A percentile compares a stretch with the other conserved stretches of the same genome.
Evolutionary conservation across 768 basidiomycete genomes (phyloP).

Genomic region (Leccinum ochraceum): DNA sequence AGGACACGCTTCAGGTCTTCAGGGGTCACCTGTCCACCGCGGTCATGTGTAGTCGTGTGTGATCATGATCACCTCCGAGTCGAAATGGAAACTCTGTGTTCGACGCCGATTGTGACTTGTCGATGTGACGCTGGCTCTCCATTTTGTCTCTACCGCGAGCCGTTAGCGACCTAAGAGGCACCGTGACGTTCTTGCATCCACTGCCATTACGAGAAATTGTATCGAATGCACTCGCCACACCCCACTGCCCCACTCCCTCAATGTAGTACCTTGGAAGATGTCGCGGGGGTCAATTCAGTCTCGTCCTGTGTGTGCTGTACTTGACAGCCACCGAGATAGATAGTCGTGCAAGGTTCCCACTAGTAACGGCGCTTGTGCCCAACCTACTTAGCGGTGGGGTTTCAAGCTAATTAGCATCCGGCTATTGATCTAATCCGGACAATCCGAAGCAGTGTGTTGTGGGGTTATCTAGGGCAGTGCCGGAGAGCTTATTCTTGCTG

Average conservation of each 20-base stretch:
- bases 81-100: neutral
- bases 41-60: neutral
- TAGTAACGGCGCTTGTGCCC: too few species aligned
- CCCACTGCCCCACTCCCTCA: too few species aligned
- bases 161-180: too few species aligned
- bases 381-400: neutral
- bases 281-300: neutral
- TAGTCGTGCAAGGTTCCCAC: neutral
- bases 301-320: neutral
- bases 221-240: too few species aligned
- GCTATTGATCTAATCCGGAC: conserved; percentile 1
- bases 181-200: too few species aligned
- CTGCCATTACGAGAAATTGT: neutral
- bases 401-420: neutral
- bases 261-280: neutral
- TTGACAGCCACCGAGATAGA: too few species aligned
- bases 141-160: neutral
- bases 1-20: neutral
- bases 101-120: neutral
- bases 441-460: neutral
- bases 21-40: neutral
- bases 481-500: neutral
- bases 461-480: neutral
- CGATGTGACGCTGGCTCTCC: neutral
- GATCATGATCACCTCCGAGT: neutral